These are phyloP conservation scores for Syzygium grande DNA, from an alignment of 345 rosid species.

Conservation along the genomic window DNA sequence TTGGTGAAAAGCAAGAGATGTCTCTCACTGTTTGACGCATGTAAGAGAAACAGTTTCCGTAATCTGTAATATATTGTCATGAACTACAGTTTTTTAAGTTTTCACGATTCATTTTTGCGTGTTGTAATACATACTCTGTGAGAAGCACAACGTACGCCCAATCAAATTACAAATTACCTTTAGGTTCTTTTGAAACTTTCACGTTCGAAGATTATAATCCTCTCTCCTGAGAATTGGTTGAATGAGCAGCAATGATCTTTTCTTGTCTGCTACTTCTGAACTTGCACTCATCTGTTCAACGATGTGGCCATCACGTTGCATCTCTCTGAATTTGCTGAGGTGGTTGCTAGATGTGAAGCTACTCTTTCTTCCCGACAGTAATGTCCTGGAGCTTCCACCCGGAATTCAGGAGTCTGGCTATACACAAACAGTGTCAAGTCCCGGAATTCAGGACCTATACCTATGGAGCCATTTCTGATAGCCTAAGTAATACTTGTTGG, in stretches of 20 bases:
- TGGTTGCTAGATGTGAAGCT: no score
- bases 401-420: no score
- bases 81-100: background rate
- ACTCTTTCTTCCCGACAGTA: no score
- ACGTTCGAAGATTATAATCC: background rate
- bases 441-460: background rate
- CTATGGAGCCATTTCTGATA: background rate
- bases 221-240: background rate
- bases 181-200: background rate
- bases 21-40: background rate
- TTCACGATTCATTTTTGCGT: background rate
- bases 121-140: accelerated
- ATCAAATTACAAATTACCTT: background rate
- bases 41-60: background rate
- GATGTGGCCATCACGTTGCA: background rate
- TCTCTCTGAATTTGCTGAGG: background rate
- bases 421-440: background rate
- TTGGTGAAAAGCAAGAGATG: background rate
- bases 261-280: background rate
- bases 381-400: no score
- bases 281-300: background rate
- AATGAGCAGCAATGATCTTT: background rate
- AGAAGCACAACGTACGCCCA: accelerated
- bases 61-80: background rate
- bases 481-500: background rate